Evolutionary conservation across 768 basidiomycete species (phyloP).

Genomic region (Calvatia gigantea): DNA sequence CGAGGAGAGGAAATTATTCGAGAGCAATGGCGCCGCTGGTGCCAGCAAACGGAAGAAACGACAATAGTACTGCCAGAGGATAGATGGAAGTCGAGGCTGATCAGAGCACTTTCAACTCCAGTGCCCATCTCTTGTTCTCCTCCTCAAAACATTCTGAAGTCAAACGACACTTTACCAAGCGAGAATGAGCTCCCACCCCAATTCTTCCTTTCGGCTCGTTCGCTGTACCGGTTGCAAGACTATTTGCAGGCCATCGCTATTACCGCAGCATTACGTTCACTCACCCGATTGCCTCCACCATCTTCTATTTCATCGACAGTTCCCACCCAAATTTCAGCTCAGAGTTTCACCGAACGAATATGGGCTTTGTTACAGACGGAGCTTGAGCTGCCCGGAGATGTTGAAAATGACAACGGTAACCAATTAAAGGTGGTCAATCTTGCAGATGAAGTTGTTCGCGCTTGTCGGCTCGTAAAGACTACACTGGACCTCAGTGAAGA

Average conservation of each 20-base stretch:
- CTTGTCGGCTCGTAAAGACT: conserved; percentile 28
- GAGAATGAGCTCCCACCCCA: conserved; percentile 58
- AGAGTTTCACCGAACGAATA: conserved; percentile 53
- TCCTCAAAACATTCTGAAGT: conserved; percentile 15
- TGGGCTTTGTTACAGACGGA: conserved; percentile 52
- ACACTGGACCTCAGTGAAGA: conserved; percentile 41
- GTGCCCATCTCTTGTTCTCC: conserved; percentile 37
- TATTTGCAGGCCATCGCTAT: conserved; percentile 69
- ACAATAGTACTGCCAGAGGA: conserved; percentile 13
- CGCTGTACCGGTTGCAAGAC: conserved; percentile 60
- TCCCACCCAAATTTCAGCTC: conserved; percentile 11
- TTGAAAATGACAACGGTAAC: conserved; percentile 14
- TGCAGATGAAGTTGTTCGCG: conserved; percentile 69
- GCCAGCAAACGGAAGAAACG: neutral
- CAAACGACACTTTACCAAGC: neutral
- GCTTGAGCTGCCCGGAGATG: conserved; percentile 17
- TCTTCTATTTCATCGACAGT: neutral
- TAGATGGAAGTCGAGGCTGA: conserved; percentile 46
- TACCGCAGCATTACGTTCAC: conserved; percentile 53
- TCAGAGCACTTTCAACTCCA: conserved; percentile 39
- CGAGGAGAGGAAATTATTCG: conserved; percentile 25
- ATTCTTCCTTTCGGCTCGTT: conserved; percentile 56
- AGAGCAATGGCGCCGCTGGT: conserved; percentile 32
- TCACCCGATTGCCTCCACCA: conserved; percentile 40
- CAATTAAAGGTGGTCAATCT: conserved; percentile 62